Conservation (phyloP, 2,329 filamentous ascomycete species). For the Thermochaetoides dissita region DNA sequence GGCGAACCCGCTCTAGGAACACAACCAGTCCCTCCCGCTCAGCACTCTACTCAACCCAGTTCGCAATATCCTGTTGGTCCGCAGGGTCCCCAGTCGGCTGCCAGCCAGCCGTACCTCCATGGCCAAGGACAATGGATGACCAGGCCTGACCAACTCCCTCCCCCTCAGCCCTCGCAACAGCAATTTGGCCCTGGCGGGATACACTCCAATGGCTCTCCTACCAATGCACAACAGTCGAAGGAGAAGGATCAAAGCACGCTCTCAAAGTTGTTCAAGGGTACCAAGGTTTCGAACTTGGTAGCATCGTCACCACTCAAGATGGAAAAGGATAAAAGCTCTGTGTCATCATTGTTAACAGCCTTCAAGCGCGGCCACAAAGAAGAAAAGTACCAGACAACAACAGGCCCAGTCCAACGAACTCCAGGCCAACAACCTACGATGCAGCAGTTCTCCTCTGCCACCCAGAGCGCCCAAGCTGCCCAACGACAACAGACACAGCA, state of each 20-base stretch:
- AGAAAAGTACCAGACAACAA: slow-evolving; percentile 3
- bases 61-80: slow-evolving; percentile 1
- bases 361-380: slow-evolving; percentile 14
- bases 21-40: slow-evolving; percentile 5
- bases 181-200: slow-evolving; percentile 1
- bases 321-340: slow-evolving; percentile 14
- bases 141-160: not conserved
- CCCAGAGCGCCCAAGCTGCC: no score
- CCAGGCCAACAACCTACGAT: no score
- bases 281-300: slow-evolving; percentile 3
- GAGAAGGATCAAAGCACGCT: slow-evolving; percentile 18
- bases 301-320: slow-evolving; percentile 7
- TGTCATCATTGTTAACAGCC: slow-evolving; percentile 12
- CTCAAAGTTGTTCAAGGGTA: slow-evolving; percentile 16
- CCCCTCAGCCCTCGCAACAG: not conserved
- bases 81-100: slow-evolving; percentile 1
- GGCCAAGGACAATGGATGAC: no score
- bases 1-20: slow-evolving; percentile 3
- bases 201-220: slow-evolving; percentile 6
- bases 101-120: no score
- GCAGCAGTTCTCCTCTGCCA: no score
- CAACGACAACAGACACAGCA: no score
- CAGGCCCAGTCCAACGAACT: not conserved
- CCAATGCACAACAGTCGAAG: slow-evolving; percentile 6
- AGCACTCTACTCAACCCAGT: slow-evolving; percentile 9